Evolutionary conservation across 2,329 filamentous ascomycete genomes (phyloP), one percentile per base, ranked within the genome.

Genomic region (Coniochaeta ligniaria): DNA sequence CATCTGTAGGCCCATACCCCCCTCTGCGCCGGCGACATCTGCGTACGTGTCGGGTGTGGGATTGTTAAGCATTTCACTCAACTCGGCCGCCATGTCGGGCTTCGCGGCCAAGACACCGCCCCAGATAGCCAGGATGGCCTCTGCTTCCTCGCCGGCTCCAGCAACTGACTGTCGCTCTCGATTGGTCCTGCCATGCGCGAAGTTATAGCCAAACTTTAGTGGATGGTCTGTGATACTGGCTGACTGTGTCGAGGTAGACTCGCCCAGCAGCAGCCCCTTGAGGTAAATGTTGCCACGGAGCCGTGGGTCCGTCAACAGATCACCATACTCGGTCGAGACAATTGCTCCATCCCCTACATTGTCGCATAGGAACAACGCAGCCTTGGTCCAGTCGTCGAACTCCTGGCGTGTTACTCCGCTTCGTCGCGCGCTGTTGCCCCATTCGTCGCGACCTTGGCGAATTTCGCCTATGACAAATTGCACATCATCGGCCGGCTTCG

Each of bases 181-280:
- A 58, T 68, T 67, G 2, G 65, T 67, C 1, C n/a, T 17, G 1
- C 68, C 68, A 8, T 2, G 56, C 31, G 63, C 59, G 47, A 70
- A 67, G 43, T 68, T 69, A 59, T 70, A 69, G 36, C 65, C 66
- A 55, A 65, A 69, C 28, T 31, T 60, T 11, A 69, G 63, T 2
- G 63, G 59, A 38, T 64, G 58, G 16, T 61, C 61, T 1, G 65
- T 68, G n/a, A 67, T 63, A 35, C 68, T 70, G 8, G 68, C 66
- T 1, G 66, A 67, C 36, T 28, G 54, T 1, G 9, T 8, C 17
- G n/a, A 3, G 2, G 2, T 59, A 2, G 63, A 64, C 35, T 64
- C 58, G 24, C 64, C 60, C 28, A 69, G 59, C 6, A 68, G 28
- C 7, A 69, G 59, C 0, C 68, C 65, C 50, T 68, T 68, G 16